A percentile compares a stretch with the other conserved stretches of the same genome.
These are phyloP conservation scores for Acacia pycnantha DNA, from an alignment of 331 rosid genomes.

Conservation along the genomic window DNA sequence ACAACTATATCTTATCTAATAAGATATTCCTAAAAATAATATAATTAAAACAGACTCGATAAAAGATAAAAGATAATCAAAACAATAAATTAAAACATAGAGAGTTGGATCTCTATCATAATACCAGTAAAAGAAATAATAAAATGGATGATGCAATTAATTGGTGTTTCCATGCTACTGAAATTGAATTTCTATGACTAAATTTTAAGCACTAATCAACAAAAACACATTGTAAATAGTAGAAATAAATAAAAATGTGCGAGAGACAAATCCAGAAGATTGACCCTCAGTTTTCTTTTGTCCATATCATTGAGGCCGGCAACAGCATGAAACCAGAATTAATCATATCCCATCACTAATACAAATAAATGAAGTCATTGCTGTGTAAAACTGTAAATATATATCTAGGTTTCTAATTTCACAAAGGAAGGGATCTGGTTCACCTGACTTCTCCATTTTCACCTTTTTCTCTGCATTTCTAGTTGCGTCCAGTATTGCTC, in stretches of 20 bases:
- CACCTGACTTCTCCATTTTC: constrained; percentile 72
- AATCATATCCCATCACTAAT: not conserved
- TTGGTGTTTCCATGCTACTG: not conserved
- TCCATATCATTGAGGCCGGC: not conserved
- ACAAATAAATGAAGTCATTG: not conserved
- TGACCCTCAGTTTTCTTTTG: not conserved
- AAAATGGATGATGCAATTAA: not conserved
- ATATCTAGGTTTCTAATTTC: constrained; percentile 20
- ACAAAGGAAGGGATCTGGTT: constrained; percentile 20
- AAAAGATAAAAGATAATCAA: no score
- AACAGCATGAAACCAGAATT: constrained; percentile 2
- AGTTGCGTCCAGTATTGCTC: constrained; percentile 71
- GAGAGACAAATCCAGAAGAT: not conserved
- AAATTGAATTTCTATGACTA: not conserved
- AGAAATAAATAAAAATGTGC: not conserved
- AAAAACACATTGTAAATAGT: not conserved
- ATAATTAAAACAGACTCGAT: no score
- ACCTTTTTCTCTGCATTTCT: constrained; percentile 58
- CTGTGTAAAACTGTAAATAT: not conserved
- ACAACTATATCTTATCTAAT: no score
- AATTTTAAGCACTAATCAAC: not conserved
- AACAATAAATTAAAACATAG: no score
- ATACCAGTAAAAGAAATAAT: not conserved
- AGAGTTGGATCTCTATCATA: no score
- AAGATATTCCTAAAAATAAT: no score